These are phyloP conservation scores for Alectoria sarmentosa DNA, from an alignment of 495 filamentous ascomycete species.

Conservation along the genomic window DNA sequence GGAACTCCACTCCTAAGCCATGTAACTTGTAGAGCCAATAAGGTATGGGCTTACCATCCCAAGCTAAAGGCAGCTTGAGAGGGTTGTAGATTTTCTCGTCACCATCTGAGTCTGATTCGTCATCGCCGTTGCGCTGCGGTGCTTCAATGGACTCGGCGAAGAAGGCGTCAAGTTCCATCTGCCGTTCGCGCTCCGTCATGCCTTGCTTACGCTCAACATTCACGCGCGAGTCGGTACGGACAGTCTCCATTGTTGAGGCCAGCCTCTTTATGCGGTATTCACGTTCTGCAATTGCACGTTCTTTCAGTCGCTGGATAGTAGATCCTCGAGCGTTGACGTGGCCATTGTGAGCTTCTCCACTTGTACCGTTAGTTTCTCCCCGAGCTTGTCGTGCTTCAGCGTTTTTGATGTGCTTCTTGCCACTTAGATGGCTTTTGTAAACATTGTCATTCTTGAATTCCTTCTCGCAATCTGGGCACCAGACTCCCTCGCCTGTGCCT, in stretches of 20 bases:
- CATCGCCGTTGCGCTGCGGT: conserved; percentile 31
- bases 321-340: conserved; percentile 27
- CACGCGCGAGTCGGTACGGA: conserved; percentile 76
- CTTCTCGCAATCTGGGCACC: conserved; percentile 86
- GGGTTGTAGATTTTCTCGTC: conserved; percentile 94
- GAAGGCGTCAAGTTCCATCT: conserved; percentile 84
- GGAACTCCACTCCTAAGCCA: conserved; percentile 88
- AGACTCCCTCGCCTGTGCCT: conserved; percentile 65
- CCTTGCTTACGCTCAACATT: conserved; percentile 93
- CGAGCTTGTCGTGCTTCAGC: conserved; percentile 53
- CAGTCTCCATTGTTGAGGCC: conserved; percentile 64
- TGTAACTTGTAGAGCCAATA: conserved; percentile 99
- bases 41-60: conserved; percentile 98
- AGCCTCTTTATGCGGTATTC: conserved; percentile 78
- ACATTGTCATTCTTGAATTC: conserved; percentile 95
- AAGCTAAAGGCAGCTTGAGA: conserved; percentile 86
- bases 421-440: conserved; percentile 78
- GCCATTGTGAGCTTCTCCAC: conserved; percentile 25
- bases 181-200: conserved; percentile 91
- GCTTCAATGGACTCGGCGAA: conserved; percentile 52
- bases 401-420: conserved; percentile 86
- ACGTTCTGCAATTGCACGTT: conserved; percentile 82
- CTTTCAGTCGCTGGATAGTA: conserved; percentile 59
- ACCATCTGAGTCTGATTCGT: conserved; percentile 57
- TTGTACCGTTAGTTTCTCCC: conserved; percentile 27